These are phyloP conservation scores for Scortechinia acanthostroma DNA, from an alignment of 2,329 filamentous ascomycete genomes.

Conservation along the genomic window DNA sequence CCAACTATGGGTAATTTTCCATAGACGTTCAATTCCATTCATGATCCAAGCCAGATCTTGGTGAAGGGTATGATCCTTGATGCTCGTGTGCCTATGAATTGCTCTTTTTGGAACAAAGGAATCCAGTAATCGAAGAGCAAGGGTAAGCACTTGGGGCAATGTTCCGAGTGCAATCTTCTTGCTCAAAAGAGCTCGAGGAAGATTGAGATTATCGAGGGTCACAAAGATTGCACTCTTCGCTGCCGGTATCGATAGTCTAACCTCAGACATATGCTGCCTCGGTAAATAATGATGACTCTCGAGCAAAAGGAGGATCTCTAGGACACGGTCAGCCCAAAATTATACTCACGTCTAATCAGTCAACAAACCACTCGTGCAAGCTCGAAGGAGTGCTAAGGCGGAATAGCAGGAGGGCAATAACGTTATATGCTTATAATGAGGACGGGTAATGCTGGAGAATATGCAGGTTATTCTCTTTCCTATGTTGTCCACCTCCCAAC, in stretches of 20 bases:
- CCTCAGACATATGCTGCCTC: too few relatives aligned
- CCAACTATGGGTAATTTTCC: background rate
- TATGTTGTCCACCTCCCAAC: background rate
- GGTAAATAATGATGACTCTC: too few relatives aligned
- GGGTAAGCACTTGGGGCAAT: background rate
- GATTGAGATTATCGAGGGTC: background rate
- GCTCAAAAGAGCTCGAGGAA: background rate
- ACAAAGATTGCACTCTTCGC: background rate
- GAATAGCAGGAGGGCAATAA: background rate
- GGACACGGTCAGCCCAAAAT: too few relatives aligned
- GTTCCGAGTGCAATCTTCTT: background rate
- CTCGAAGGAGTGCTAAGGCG: background rate
- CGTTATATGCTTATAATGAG: background rate
- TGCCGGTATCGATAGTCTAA: background rate
- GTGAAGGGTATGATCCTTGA: background rate
- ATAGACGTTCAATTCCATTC: background rate
- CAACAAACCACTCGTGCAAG: background rate
- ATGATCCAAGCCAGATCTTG: background rate
- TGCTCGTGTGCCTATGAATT: background rate
- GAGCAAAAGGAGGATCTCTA: too few relatives aligned
- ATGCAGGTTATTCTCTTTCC: background rate
- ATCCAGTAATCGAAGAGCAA: background rate
- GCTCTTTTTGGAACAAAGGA: background rate
- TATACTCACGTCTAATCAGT: too few relatives aligned
- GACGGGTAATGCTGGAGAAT: background rate